A percentile compares a stretch with the other conserved stretches of the same genome.
phyloP scores from a whole-genome alignment of 176 grass and related monocot species.

The Carex cristatella region DNA sequence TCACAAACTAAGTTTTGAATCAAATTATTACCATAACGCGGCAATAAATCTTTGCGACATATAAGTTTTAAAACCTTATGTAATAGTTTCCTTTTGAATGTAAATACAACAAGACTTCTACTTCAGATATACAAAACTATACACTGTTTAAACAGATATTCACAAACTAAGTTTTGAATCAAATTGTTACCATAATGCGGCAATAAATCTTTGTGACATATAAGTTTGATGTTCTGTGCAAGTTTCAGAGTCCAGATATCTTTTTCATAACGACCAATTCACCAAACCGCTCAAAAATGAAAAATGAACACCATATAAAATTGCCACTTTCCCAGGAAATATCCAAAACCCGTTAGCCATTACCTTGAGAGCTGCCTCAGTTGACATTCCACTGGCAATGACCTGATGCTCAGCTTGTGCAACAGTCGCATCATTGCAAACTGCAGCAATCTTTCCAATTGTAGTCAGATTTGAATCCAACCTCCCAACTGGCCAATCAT shows the following conservation, averaged over 20 bases:
- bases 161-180: background rate
- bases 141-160: background rate
- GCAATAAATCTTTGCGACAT: background rate
- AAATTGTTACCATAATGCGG: background rate
- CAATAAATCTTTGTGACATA: background rate
- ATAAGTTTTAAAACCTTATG: background rate
- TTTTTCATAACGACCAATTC: background rate
- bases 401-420: conserved; percentile 53
- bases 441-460: conserved; percentile 75
- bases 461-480: conserved; percentile 75
- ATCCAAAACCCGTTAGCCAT: background rate
- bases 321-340: background rate
- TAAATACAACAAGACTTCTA: background rate
- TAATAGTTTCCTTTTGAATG: background rate
- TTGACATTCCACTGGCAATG: conserved; percentile 78
- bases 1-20: background rate
- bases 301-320: background rate
- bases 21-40: background rate
- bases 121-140: background rate
- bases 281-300: background rate
- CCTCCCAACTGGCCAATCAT: conserved; percentile 44
- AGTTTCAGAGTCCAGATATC: background rate
- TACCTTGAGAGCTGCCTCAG: conserved; percentile 91
- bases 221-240: background rate
- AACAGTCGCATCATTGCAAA: conserved; percentile 80